Percentiles rank a stretch among this genome's conserved stretches.
These are phyloP conservation scores for Monarda citriodora DNA, from an alignment of 305 asterid genomes.

Conservation along the genomic window DNA sequence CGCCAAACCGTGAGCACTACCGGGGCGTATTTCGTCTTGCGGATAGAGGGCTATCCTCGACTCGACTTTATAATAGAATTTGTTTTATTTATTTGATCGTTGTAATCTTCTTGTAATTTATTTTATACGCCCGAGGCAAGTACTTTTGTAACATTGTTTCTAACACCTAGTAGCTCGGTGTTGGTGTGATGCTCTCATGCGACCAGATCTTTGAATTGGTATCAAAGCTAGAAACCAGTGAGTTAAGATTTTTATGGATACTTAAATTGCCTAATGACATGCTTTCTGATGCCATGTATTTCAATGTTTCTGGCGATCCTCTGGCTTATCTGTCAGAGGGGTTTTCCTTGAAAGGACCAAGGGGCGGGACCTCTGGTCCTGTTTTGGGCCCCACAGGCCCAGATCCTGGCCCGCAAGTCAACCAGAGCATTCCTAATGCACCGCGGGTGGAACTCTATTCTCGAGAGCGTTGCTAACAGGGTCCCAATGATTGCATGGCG, in stretches of 20 bases:
- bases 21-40: no score
- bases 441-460: conserved; percentile 82
- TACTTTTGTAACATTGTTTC: no score
- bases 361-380: conserved; percentile 58
- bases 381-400: conserved; percentile 81
- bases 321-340: conserved; percentile 71
- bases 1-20: no score
- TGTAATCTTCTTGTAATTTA: no score
- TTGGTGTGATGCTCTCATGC: conserved; percentile 77
- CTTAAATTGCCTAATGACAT: conserved; percentile 53
- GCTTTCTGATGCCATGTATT: conserved; percentile 42
- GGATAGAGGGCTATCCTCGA: no score
- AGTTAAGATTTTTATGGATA: conserved; percentile 86
- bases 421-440: conserved; percentile 70
- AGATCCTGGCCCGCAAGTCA: conserved; percentile 55
- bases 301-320: conserved; percentile 46
- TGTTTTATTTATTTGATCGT: no score
- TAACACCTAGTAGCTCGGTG: conserved; percentile 79
- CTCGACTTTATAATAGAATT: no score
- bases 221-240: conserved; percentile 71
- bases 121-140: no score
- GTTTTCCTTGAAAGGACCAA: conserved; percentile 63
- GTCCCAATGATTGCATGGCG: conserved; percentile 92
- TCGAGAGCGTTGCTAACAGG: conserved; percentile 68
- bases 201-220: conserved; percentile 69